These are phyloP conservation scores for Roridomyces roridus DNA, from an alignment of 768 basidiomycete genomes.

Conservation along the genomic window DNA sequence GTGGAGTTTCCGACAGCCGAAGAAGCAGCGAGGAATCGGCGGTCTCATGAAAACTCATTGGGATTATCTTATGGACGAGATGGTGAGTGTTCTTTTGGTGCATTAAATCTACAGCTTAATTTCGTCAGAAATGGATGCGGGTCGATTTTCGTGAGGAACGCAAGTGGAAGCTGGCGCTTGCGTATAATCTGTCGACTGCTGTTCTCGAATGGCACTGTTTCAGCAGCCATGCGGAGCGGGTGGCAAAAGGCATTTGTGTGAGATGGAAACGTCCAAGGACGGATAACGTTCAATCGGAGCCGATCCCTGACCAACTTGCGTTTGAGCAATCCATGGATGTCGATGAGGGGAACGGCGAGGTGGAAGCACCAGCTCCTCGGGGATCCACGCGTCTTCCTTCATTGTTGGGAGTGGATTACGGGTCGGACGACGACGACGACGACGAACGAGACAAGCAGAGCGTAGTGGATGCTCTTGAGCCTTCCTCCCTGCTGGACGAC, in stretches of 20 bases:
- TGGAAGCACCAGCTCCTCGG: conserved; percentile 4
- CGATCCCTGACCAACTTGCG: conserved; percentile 23
- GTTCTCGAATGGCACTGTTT: conserved; percentile 90
- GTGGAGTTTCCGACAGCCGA: conserved; percentile 96
- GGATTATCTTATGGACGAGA: conserved; percentile 97
- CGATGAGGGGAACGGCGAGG: conserved; percentile 25
- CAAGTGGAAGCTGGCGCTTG: conserved; percentile 88
- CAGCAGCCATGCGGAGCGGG: conserved; percentile 65
- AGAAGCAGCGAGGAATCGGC: conserved; percentile 86
- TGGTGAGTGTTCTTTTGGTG: conserved; percentile 59
- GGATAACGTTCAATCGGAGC: conserved; percentile 44
- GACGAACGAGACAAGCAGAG: conserved; percentile 59
- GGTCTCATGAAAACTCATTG: conserved; percentile 84
- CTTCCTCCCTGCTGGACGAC: conserved; percentile 59
- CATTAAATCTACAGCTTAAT: conserved; percentile 2
- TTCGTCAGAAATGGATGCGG: conserved; percentile 90
- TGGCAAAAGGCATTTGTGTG: conserved; percentile 69
- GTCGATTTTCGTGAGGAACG: conserved; percentile 94
- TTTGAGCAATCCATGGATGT: conserved; percentile 32
- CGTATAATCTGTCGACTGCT: conserved; percentile 81
- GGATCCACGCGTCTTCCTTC: conserved; percentile 31
- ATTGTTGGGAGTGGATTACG: conserved; percentile 56
- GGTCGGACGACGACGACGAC: conserved; percentile 71
- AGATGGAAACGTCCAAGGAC: conserved; percentile 62
- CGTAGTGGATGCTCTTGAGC: conserved; percentile 65